Percentiles rank a stretch among this genome's conserved stretches.
Evolutionary conservation across 2,329 filamentous ascomycete species (phyloP).

Genomic region (Clarireedia monteithiana): DNA sequence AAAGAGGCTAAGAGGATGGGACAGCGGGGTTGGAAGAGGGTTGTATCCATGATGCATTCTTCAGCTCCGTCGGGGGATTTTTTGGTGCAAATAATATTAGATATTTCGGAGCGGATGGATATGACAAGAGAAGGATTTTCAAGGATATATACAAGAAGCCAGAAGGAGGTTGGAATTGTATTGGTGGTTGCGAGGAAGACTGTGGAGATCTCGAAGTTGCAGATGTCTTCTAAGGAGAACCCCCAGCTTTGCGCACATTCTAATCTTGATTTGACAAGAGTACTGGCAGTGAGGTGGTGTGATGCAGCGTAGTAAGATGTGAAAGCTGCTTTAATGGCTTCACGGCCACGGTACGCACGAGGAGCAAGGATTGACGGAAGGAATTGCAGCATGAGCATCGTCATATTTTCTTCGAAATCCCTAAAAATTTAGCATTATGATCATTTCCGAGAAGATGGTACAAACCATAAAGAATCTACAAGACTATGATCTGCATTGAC

Average conservation of each 20-base stretch:
- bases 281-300: constrained; percentile 25
- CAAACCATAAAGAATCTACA: constrained; percentile 33
- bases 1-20: constrained; percentile 38
- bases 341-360: constrained; percentile 28
- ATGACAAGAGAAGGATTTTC: constrained; percentile 24
- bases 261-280: constrained; percentile 26
- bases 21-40: constrained; percentile 31
- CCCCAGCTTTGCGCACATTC: constrained; percentile 26
- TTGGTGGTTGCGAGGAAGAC: constrained; percentile 31
- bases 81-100: constrained; percentile 9
- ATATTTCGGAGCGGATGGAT: constrained; percentile 29
- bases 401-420: constrained; percentile 27
- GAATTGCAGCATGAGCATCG: constrained; percentile 27
- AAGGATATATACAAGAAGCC: constrained; percentile 32
- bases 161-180: constrained; percentile 34
- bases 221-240: constrained; percentile 28
- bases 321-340: constrained; percentile 33
- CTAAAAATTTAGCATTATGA: constrained; percentile 12
- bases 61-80: constrained; percentile 2
- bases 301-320: constrained; percentile 24
- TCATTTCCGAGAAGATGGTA: not conserved
- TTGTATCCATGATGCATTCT: constrained; percentile 15
- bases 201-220: constrained; percentile 29
- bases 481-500: constrained; percentile 31
- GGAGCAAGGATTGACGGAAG: constrained; percentile 29